phyloP scores from a whole-genome alignment of 192 early-diverging fungal genomes.

The Coemansia sp. region DNA sequence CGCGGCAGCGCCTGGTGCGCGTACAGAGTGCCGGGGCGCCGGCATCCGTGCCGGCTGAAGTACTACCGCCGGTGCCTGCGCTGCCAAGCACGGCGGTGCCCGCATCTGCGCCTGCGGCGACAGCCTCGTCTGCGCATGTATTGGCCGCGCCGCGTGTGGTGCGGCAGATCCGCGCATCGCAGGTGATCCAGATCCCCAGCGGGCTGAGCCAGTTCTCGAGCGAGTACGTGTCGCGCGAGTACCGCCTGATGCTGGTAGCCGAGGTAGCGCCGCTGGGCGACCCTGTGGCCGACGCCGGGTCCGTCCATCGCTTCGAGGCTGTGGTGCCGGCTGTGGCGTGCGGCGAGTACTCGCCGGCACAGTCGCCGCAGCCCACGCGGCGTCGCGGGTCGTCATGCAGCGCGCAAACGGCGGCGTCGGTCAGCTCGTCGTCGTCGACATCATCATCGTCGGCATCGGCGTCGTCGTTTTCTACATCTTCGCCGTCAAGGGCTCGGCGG shows the following conservation, averaged over 20 bases:
- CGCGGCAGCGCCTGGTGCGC: slow-evolving; percentile 1
- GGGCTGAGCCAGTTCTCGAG: slow-evolving; percentile 48
- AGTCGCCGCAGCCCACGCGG: slow-evolving; percentile 2
- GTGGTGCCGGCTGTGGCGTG: background rate
- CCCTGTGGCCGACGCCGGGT: slow-evolving; percentile 5
- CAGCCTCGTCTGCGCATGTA: background rate
- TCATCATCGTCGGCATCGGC: slow-evolving; percentile 1
- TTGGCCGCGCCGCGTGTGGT: slow-evolving; percentile 7
- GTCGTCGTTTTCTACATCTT: background rate
- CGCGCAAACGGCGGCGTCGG: no score
- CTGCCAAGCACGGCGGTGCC: background rate
- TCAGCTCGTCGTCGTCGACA: background rate
- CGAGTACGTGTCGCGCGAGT: slow-evolving; percentile 47
- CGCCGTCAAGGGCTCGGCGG: background rate
- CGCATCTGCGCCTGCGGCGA: background rate
- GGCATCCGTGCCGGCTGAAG: no score
- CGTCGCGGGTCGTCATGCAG: no score
- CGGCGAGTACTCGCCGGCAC: background rate
- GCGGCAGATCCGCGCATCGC: slow-evolving; percentile 40
- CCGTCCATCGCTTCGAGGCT: slow-evolving; percentile 11
- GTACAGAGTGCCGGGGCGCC: background rate
- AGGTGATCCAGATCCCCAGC: slow-evolving; percentile 27
- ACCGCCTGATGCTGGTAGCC: slow-evolving; percentile 44
- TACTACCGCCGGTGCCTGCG: background rate
- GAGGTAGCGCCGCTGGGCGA: slow-evolving; percentile 33